Base-by-base conservation (phyloP, 176 grass and related monocot genomes). In the Ensete glaucum region DNA sequence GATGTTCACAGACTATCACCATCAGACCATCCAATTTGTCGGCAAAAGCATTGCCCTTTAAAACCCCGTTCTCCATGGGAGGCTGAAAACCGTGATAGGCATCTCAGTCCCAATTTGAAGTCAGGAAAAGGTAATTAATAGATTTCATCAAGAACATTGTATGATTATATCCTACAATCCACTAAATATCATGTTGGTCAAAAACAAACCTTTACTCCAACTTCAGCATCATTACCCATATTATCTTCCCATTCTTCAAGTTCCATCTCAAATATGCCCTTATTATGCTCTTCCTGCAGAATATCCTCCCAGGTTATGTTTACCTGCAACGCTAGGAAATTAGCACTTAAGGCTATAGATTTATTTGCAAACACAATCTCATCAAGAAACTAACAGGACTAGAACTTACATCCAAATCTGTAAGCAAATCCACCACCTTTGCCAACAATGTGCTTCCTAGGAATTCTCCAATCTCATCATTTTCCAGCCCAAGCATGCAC, bases 211-310 rank as follows among this genome's bases (percentile, higher is more conserved):
- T 81, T 88, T 58, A 70, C 67, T 75, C 74, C 74, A 82, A 75
- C 77, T 80, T 87, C 69, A 50, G 79, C 68, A 72, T 87, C 51
- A 50, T 62, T 76, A 74, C 79, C 78, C 50, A 66, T 78, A 73
- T 85, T 72, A 1, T 87, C 77, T 21, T 83, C 86, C 67, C 90
- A 74, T 83, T 97, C 94, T 85, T 93, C 95, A 83, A 94, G 82
- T 73, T 98, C 95, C 86, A 98, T 89, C 8, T 87, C 95, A 81
- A 98, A 98, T 76, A 97, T 97, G 52, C 88, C 90, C 64, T 86
- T 88, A 78, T 79, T 84, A 64, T 89, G 82, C 64, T 98, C 95
- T 64, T 91, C 95, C 77, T 93, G 86, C 72, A 87, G 77, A 75
- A 89, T 87, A 34, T 94, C 95, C 68, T 91, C 83, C 90, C 88